Conservation (phyloP, 345 rosid species). For the Salix purpurea region DNA sequence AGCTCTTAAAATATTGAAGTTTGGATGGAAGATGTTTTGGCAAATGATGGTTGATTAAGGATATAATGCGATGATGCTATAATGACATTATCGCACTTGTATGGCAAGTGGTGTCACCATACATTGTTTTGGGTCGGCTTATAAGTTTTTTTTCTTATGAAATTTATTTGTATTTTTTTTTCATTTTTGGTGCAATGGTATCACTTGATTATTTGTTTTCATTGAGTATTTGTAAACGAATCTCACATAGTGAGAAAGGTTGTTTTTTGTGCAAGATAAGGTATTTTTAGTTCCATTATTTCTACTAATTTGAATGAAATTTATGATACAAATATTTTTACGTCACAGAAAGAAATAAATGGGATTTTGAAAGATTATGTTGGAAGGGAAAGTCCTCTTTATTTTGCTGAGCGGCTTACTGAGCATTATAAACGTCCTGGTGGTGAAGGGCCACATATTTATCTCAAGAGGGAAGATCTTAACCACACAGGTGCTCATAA, state of each 20-base stretch:
- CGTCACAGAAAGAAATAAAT: slow-evolving; percentile 58
- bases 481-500: slow-evolving; percentile 95
- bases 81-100: too few relatives aligned
- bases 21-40: background rate
- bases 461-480: slow-evolving; percentile 93
- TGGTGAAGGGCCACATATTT: slow-evolving; percentile 82
- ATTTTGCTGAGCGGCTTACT: slow-evolving; percentile 80
- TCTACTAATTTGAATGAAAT: background rate
- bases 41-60: background rate
- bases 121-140: too few relatives aligned
- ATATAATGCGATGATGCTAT: background rate
- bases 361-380: slow-evolving; percentile 89
- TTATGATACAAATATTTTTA: background rate
- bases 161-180: too few relatives aligned
- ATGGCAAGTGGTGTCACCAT: too few relatives aligned
- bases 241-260: too few relatives aligned
- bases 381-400: slow-evolving; percentile 86
- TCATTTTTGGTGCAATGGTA: too few relatives aligned
- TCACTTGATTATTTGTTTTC: too few relatives aligned
- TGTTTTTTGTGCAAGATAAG: too few relatives aligned
- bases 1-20: background rate
- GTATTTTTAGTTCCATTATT: background rate
- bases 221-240: too few relatives aligned
- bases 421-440: slow-evolving; percentile 69
- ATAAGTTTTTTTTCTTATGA: too few relatives aligned